These are phyloP conservation scores for Solanum virginianum DNA, from an alignment of 257 asterid genomes.

Conservation along the genomic window DNA sequence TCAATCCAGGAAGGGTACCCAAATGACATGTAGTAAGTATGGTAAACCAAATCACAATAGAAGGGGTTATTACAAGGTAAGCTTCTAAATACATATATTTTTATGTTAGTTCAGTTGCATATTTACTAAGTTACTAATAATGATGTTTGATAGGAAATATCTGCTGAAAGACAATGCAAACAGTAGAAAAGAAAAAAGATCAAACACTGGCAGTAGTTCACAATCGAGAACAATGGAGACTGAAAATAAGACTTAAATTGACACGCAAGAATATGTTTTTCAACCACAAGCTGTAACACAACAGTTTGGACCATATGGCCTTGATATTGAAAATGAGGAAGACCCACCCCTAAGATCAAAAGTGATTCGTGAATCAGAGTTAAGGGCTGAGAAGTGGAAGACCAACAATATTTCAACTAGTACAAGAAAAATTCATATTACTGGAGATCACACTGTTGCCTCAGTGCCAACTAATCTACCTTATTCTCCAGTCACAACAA, in stretches of 20 bases:
- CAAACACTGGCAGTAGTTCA: background rate
- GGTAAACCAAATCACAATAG: background rate
- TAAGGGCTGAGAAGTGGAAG: background rate
- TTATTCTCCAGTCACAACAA: background rate
- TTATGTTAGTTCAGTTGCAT: background rate
- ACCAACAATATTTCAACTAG: background rate
- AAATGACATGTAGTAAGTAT: background rate
- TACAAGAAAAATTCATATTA: background rate
- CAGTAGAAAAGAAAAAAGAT: background rate
- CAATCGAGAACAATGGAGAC: rapidly evolving
- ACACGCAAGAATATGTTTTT: no score
- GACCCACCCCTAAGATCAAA: background rate
- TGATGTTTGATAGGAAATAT: no score
- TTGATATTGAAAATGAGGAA: background rate
- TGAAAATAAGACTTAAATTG: background rate
- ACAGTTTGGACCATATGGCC: background rate
- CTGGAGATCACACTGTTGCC: background rate
- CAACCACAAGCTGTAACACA: background rate
- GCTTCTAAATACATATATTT: background rate
- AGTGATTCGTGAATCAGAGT: background rate
- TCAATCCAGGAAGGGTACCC: background rate
- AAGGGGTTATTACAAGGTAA: background rate
- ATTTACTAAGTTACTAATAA: no score
- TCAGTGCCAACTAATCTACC: background rate
- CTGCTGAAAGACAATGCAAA: background rate